Evolutionary conservation across 2,329 filamentous ascomycete species (phyloP).

Genomic region (Ilyonectria robusta): DNA sequence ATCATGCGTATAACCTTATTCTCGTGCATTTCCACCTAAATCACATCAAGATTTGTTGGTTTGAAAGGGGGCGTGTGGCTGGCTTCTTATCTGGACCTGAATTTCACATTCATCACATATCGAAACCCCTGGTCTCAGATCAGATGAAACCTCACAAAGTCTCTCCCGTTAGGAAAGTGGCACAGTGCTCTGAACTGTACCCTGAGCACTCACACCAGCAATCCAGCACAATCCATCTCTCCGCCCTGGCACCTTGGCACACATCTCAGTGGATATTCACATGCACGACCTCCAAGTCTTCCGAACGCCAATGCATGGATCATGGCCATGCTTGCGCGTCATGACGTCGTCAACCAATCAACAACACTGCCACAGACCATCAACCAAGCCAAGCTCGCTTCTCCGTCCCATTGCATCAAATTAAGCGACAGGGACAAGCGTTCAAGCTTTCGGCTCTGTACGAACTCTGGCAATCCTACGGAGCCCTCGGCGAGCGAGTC

Average conservation of each 20-base stretch:
- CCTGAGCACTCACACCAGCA: neutral
- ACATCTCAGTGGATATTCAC: conserved; percentile 6
- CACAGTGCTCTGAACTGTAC: too few species aligned
- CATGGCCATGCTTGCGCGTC: conserved; percentile 1
- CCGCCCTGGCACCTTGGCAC: neutral
- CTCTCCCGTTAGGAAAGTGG: too few species aligned
- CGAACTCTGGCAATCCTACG: neutral
- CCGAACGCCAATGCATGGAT: neutral
- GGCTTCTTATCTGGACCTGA: neutral
- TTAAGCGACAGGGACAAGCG: neutral
- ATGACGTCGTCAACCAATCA: neutral
- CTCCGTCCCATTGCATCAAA: neutral
- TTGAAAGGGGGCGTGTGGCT: neutral
- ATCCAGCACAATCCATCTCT: neutral
- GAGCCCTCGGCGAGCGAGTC: neutral
- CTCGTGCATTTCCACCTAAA: neutral
- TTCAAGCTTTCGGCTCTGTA: neutral
- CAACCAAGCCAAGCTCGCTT: neutral
- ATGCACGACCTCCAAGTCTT: conserved; percentile 1
- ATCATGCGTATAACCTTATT: neutral
- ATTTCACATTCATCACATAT: neutral
- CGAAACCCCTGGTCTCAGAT: neutral
- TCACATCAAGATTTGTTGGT: neutral
- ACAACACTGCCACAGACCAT: neutral
- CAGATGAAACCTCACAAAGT: neutral